These are phyloP conservation scores for Neofusicoccum cordaticola DNA, from an alignment of 2,329 filamentous ascomycete species.

Conservation along the genomic window DNA sequence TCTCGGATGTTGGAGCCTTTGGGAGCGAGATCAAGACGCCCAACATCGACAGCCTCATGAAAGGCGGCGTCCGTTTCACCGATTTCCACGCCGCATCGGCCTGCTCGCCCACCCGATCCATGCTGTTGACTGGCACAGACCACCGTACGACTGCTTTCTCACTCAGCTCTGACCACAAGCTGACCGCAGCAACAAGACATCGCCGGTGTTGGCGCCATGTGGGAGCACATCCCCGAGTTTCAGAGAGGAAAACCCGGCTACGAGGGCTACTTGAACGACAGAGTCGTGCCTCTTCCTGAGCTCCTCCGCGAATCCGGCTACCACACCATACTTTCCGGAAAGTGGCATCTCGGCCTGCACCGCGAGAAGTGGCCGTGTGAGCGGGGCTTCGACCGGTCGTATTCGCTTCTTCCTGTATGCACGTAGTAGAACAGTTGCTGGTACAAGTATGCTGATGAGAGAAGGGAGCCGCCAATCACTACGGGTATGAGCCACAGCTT, in stretches of 20 bases:
- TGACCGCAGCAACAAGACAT: slow-evolving; percentile 35
- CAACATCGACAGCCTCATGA: slow-evolving; percentile 54
- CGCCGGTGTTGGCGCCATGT: slow-evolving; percentile 57
- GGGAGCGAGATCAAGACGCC: slow-evolving; percentile 61
- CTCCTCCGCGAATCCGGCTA: slow-evolving; percentile 48
- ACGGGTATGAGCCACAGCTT: slow-evolving; percentile 33
- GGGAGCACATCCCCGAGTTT: slow-evolving; percentile 52
- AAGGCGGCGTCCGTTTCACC: slow-evolving; percentile 55
- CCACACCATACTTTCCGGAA: slow-evolving; percentile 21
- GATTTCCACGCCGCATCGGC: slow-evolving; percentile 64
- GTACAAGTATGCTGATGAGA: background rate
- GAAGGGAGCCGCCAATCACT: slow-evolving; percentile 33
- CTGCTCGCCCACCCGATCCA: slow-evolving; percentile 62
- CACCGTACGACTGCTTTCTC: slow-evolving; percentile 35
- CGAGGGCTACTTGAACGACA: slow-evolving; percentile 61
- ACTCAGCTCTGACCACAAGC: background rate
- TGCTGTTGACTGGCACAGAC: slow-evolving; percentile 65
- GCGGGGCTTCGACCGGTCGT: slow-evolving; percentile 20
- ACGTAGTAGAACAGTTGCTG: background rate
- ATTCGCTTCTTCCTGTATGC: slow-evolving; percentile 16
- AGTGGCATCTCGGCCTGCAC: slow-evolving; percentile 21
- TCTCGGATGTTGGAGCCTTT: slow-evolving; percentile 58
- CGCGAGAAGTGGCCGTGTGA: slow-evolving; percentile 18
- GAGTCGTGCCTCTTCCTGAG: slow-evolving; percentile 58
- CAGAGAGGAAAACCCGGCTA: slow-evolving; percentile 59